Percentiles rank a stretch among this genome's conserved stretches.
Conservation (phyloP, 768 basidiomycete genomes). For the Suillus weaverae region DNA sequence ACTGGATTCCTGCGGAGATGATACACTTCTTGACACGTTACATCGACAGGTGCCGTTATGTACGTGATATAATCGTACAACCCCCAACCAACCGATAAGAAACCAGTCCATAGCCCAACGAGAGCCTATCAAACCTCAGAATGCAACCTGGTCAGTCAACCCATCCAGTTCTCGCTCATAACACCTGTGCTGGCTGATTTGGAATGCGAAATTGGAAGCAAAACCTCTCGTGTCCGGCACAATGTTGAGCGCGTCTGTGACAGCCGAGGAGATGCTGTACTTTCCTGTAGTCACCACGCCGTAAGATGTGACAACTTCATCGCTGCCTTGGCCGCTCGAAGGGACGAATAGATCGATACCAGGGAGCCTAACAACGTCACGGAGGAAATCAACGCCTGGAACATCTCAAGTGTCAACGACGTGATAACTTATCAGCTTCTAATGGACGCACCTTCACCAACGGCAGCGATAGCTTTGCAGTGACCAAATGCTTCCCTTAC, state of each 20-base stretch:
- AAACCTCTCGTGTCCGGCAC: slow-evolving; percentile 51
- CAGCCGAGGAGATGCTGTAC: slow-evolving; percentile 40
- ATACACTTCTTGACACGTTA: not conserved
- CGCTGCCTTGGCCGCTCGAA: slow-evolving; percentile 24
- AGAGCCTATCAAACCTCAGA: slow-evolving; percentile 21
- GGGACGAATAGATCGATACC: slow-evolving; percentile 43
- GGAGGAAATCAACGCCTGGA: slow-evolving; percentile 50
- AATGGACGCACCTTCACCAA: slow-evolving; percentile 56
- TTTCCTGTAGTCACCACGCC: slow-evolving; percentile 64
- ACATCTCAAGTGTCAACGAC: slow-evolving; percentile 3
- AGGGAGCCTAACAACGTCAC: slow-evolving; percentile 45
- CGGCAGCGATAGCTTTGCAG: slow-evolving; percentile 78
- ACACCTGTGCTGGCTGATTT: slow-evolving; percentile 67
- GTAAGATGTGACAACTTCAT: slow-evolving; percentile 52
- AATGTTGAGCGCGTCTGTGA: slow-evolving; percentile 44
- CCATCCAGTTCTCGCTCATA: slow-evolving; percentile 63
- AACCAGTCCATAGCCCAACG: not conserved
- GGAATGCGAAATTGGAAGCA: slow-evolving; percentile 55
- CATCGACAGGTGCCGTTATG: not conserved
- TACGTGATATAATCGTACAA: not conserved
- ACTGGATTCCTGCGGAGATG: not conserved
- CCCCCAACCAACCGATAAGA: not conserved
- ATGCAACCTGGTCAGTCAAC: slow-evolving; percentile 52
- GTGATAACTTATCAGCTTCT: slow-evolving; percentile 2
- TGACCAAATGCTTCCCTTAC: slow-evolving; percentile 85